These are phyloP conservation scores for Penicillium sp. DNA, from an alignment of 2,329 filamentous ascomycete species.

Conservation along the genomic window DNA sequence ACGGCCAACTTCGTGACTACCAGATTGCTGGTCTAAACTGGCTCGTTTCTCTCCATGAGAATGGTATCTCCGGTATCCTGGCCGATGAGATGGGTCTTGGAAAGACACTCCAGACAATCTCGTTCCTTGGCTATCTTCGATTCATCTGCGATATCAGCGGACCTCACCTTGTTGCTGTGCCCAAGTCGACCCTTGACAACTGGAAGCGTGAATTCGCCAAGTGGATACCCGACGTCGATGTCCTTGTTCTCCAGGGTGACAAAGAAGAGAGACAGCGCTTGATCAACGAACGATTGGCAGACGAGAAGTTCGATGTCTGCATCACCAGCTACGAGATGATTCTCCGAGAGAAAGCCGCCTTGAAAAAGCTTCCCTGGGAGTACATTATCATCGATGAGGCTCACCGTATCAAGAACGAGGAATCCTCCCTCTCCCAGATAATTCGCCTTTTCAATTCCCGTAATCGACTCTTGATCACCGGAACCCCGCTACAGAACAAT, in stretches of 20 bases:
- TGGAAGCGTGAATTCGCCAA: slow-evolving; percentile 93
- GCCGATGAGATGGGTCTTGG: slow-evolving; percentile 99
- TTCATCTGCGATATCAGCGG: slow-evolving; percentile 88
- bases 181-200: slow-evolving; percentile 97
- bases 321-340: slow-evolving; percentile 99
- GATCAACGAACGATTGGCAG: slow-evolving; percentile 87
- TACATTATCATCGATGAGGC: slow-evolving; percentile 99
- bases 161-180: slow-evolving; percentile 87
- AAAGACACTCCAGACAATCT: slow-evolving; percentile 96
- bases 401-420: slow-evolving; percentile 98
- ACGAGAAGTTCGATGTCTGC: slow-evolving; percentile 96
- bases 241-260: slow-evolving; percentile 88
- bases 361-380: slow-evolving; percentile 99
- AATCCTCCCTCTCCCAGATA: slow-evolving; percentile 94
- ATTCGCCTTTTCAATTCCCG: slow-evolving; percentile 95
- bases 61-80: slow-evolving; percentile 96
- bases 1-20: slow-evolving; percentile 92
- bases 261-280: slow-evolving; percentile 89
- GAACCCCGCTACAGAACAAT: slow-evolving; percentile 96
- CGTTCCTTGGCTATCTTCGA: slow-evolving; percentile 91
- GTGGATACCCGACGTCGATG: slow-evolving; percentile 96
- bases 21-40: slow-evolving; percentile 95
- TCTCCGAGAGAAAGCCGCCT: slow-evolving; percentile 85
- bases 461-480: slow-evolving; percentile 92
- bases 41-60: slow-evolving; percentile 96